Evolutionary conservation across 495 filamentous ascomycete genomes (phyloP), one percentile per base, ranked within the genome.

Genomic region (Trypethelium eluteriae): DNA sequence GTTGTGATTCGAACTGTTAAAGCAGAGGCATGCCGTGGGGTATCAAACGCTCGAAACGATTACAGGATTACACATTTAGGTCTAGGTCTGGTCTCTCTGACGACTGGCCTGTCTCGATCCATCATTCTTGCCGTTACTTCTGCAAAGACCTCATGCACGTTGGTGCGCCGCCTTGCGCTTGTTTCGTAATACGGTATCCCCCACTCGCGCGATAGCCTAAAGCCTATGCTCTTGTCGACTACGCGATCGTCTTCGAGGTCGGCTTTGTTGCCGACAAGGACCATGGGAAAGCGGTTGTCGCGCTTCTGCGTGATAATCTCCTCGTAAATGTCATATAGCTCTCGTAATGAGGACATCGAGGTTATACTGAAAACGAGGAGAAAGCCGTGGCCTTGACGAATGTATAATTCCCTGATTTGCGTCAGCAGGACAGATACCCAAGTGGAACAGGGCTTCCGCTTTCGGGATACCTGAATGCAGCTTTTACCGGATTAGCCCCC

Each of bases 321-420:
- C 72, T 98, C 94, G 62, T 92, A 89, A 62, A 98, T 84, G 72
- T 92, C 90, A 68, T 85, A 82, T 32, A 98, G 86, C 74, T 98
- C 94, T 72, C 86, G 84, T 36, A 98, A 82, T 62, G 91, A 96
- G 71, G 87, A 88, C 73, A 85, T 82, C 71, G 89, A 94, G 39
- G 93, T 96, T 73, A 98, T 98, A 73, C 90, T 95, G 81, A 98
- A 98, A 69, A 98, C 94, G 64, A 98, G 84, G 66, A 98, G 86
- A 78, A 98, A 98, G 2, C 95, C 94, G 81, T 98, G 94, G 68
- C 93, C 81, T 49, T 81, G 84, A 74, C 96, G 96, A 90, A 98
- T 96, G 79, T 97, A 97, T 62, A 97, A 83, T 78, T 98, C 93
- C 78, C 92, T 88, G 69, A 32, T 68, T 59, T 41, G 65, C 62